A percentile compares a stretch with the other conserved stretches of the same genome.
These are phyloP conservation scores for Diutina siamensis DNA, from an alignment of 1,139 yeast species.

Conservation along the genomic window DNA sequence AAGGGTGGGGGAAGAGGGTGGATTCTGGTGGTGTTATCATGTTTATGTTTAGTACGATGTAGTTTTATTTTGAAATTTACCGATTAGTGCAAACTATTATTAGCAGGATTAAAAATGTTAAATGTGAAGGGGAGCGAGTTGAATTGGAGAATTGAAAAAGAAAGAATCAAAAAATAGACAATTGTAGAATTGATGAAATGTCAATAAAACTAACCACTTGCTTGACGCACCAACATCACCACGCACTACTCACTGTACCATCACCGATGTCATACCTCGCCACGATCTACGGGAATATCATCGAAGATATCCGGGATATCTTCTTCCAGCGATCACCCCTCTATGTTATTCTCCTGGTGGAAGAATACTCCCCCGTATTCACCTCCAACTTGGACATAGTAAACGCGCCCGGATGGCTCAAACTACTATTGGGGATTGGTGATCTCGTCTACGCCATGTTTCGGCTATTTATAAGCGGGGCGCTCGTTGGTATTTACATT, in stretches of 20 bases:
- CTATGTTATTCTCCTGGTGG: slow-evolving; percentile 2
- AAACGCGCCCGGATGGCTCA: not conserved
- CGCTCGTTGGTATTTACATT: not conserved
- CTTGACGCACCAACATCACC: not conserved
- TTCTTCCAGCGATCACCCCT: not conserved
- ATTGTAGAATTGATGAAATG: too few species aligned
- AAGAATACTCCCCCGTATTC: slow-evolving; percentile 1
- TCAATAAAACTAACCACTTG: too few species aligned
- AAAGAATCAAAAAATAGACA: too few species aligned
- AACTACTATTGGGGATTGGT: not conserved
- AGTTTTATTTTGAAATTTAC: too few species aligned
- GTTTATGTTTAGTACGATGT: not conserved
- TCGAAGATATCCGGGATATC: not conserved
- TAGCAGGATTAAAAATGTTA: too few species aligned
- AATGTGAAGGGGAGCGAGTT: too few species aligned
- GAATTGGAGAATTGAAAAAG: too few species aligned
- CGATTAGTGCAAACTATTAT: too few species aligned
- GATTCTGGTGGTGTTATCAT: too few species aligned
- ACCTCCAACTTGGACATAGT: not conserved
- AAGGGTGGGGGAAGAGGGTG: too few species aligned
- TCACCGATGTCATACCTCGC: not conserved
- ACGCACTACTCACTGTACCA: not conserved
- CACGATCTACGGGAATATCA: not conserved
- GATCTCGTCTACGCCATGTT: slow-evolving; percentile 5
- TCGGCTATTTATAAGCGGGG: not conserved